Evolutionary conservation across 1,139 yeast species (phyloP).

Genomic region (Yamadazyma mexicana): DNA sequence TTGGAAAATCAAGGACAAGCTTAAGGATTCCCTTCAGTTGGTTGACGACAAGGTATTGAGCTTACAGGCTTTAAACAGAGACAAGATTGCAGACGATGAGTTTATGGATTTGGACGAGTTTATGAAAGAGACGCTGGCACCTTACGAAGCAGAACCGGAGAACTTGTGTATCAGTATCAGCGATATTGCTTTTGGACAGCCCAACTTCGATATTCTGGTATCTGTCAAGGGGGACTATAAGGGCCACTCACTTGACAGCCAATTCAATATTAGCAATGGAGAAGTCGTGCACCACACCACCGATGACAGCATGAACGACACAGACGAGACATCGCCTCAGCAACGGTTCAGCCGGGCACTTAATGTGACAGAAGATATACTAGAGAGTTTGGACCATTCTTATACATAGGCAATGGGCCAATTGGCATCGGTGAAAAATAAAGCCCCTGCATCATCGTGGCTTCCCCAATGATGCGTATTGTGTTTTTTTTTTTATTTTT

Average conservation of each 20-base stretch:
- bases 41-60: slow-evolving; percentile 43
- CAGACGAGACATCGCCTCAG: too few species aligned
- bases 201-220: slow-evolving; percentile 23
- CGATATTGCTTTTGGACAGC: slow-evolving; percentile 25
- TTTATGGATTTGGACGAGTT: slow-evolving; percentile 14
- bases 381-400: slow-evolving; percentile 16
- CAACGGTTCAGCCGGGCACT: slow-evolving; percentile 24
- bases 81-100: slow-evolving; percentile 18
- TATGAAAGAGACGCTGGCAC: slow-evolving; percentile 11
- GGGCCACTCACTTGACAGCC: slow-evolving; percentile 16
- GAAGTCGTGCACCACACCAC: slow-evolving; percentile 14
- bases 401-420: too few species aligned
- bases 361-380: slow-evolving; percentile 34
- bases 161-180: slow-evolving; percentile 23
- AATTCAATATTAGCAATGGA: slow-evolving; percentile 34
- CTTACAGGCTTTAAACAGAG: slow-evolving; percentile 27
- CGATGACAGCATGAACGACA: slow-evolving; percentile 5
- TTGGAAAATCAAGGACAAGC: slow-evolving; percentile 26
- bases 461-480: not conserved
- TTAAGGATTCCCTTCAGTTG: slow-evolving; percentile 38
- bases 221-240: slow-evolving; percentile 22
- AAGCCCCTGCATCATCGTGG: slow-evolving; percentile 2
- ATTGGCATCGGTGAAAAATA: not conserved
- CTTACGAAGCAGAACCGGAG: slow-evolving; percentile 7
- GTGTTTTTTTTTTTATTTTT: not conserved